Evolutionary conservation across 148 eudicot species (phyloP).

Genomic region (Limonium bicolor): DNA sequence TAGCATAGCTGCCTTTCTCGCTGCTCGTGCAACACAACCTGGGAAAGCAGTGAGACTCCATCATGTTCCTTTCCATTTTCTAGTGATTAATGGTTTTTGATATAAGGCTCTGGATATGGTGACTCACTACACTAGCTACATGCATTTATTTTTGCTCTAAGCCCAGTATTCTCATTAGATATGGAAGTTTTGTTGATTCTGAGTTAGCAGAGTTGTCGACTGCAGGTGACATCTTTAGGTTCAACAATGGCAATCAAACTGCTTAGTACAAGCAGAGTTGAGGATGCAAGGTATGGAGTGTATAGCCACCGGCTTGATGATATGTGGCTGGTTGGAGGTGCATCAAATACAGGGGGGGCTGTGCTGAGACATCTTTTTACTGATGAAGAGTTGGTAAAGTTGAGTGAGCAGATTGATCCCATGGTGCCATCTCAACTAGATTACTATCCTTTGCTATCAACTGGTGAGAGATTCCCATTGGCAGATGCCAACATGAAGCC

Average conservation of each 20-base stretch:
- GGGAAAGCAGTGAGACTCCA: constrained; percentile 73
- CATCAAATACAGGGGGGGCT: constrained; percentile 96
- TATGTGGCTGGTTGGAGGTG: constrained; percentile 99
- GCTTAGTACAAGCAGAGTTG: constrained; percentile 73
- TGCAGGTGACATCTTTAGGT: constrained; percentile 92
- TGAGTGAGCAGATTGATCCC: constrained; percentile 69
- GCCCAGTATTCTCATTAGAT: neutral
- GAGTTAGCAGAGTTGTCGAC: neutral
- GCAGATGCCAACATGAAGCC: constrained; percentile 78
- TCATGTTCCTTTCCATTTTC: too few relatives aligned
- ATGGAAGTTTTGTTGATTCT: neutral
- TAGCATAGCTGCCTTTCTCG: constrained; percentile 97
- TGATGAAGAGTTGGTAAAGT: constrained; percentile 51
- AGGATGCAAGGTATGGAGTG: constrained; percentile 87
- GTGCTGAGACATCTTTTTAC: constrained; percentile 66
- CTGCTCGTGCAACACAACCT: constrained; percentile 78
- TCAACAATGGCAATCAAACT: constrained; percentile 97
- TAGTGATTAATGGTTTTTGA: too few relatives aligned
- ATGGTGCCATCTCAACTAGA: constrained; percentile 50
- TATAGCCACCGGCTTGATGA: constrained; percentile 93
- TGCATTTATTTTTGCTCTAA: too few relatives aligned
- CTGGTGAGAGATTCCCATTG: constrained; percentile 92
- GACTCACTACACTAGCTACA: too few relatives aligned
- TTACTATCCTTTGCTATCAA: constrained; percentile 66
- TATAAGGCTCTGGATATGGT: too few relatives aligned